Conservation (phyloP, 2,329 filamentous ascomycete species). For the Neocatenulostroma microsporum region DNA sequence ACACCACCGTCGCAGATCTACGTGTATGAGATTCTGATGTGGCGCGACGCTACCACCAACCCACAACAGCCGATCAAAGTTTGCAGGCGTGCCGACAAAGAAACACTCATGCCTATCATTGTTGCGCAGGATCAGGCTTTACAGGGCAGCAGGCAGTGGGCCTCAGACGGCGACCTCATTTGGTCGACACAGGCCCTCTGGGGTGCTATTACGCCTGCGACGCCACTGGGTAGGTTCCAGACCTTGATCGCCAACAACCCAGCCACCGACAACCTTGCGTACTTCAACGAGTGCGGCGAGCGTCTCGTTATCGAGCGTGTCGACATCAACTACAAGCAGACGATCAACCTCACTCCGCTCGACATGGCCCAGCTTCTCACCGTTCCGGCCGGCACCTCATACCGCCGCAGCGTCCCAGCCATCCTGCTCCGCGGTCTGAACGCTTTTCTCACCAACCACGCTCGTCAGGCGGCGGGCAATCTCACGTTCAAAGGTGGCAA, state of each 20-base stretch:
- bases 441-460: conserved; percentile 9
- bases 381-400: background rate
- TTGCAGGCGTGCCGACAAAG: background rate
- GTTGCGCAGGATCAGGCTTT: background rate
- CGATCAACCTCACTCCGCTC: conserved; percentile 2
- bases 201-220: too few relatives aligned
- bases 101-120: background rate
- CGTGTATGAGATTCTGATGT: background rate
- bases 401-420: conserved; percentile 1
- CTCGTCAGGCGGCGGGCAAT: background rate
- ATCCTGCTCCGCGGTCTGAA: conserved; percentile 11
- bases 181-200: conserved; percentile 9
- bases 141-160: conserved; percentile 7
- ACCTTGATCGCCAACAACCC: background rate
- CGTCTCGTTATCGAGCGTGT: background rate
- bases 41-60: background rate
- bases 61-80: background rate
- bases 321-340: background rate
- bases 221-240: too few relatives aligned
- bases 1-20: background rate
- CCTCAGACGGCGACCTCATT: conserved; percentile 12
- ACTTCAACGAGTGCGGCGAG: conserved; percentile 6
- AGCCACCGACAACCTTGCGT: background rate
- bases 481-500: conserved; percentile 3
- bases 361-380: background rate